Percentiles rank a stretch among this genome's conserved stretches.
Conservation (phyloP, 805 yeast genomes). For the Kregervanrija fluxuum region DNA sequence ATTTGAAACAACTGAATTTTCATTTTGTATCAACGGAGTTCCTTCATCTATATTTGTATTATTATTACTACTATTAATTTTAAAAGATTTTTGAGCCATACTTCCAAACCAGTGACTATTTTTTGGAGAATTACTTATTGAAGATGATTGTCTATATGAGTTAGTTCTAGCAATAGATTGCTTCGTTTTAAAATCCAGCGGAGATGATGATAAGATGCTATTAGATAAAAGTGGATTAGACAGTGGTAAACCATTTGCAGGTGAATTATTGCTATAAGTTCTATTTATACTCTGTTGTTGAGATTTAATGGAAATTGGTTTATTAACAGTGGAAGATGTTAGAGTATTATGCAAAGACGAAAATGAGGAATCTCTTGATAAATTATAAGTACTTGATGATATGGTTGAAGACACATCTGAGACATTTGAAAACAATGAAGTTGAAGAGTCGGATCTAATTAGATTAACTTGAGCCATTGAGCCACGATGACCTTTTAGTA, state of each 20-base stretch:
- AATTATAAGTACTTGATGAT: slow-evolving; percentile 6
- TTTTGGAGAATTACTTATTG: slow-evolving; percentile 24
- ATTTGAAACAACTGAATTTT: too few species aligned
- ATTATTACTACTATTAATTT: not conserved
- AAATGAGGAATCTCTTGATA: slow-evolving; percentile 14
- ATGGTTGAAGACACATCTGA: slow-evolving; percentile 22
- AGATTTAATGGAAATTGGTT: slow-evolving; percentile 16
- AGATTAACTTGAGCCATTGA: slow-evolving; percentile 28
- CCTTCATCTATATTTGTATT: slow-evolving; percentile 2
- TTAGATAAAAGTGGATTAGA: not conserved
- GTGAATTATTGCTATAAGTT: slow-evolving; percentile 2
- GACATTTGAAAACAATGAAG: slow-evolving; percentile 26
- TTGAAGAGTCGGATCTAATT: slow-evolving; percentile 18
- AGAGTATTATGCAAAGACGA: slow-evolving; percentile 7
- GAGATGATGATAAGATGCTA: slow-evolving; percentile 17
- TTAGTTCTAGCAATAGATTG: slow-evolving; percentile 17
- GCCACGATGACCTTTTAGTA: slow-evolving; percentile 29
- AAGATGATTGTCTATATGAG: slow-evolving; percentile 19
- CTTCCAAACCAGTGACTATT: slow-evolving; percentile 8
- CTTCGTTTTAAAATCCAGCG: slow-evolving; percentile 20
- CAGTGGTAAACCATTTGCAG: too few species aligned
- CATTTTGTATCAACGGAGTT: not conserved
- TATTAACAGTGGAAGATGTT: slow-evolving; percentile 5
- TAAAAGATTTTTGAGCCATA: slow-evolving; percentile 1
- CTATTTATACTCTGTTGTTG: not conserved